Evolutionary conservation across 257 asterid species (phyloP).

Genomic region (Plantago ovata): DNA sequence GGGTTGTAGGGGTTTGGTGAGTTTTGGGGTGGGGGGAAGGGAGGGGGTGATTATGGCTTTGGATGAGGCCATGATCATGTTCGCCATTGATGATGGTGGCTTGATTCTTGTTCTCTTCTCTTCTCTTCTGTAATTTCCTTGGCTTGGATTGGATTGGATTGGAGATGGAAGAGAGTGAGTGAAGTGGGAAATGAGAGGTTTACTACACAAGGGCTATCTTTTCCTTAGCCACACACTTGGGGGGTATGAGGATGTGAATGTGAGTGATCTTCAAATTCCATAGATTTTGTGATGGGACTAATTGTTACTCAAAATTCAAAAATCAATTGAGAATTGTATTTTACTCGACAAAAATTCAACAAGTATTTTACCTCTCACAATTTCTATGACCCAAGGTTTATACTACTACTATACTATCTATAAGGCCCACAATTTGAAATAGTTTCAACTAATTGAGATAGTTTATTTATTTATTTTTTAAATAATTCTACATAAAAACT

Average conservation of each 20-base stretch:
- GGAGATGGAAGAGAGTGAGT: no score
- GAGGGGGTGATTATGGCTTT: constrained; percentile 41
- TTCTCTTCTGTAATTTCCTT: no score
- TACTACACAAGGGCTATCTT: constrained; percentile 39
- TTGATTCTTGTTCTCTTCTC: no score
- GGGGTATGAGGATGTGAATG: constrained; percentile 36
- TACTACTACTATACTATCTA: no score
- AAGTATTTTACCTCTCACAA: neutral
- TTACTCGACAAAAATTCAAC: no score
- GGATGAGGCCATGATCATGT: constrained; percentile 78
- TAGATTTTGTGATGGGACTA: neutral
- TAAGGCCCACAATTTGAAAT: no score
- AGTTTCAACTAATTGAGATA: no score
- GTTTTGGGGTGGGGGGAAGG: constrained; percentile 37
- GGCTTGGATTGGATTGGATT: no score
- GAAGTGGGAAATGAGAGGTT: constrained; percentile 7
- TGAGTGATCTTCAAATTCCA: constrained; percentile 1
- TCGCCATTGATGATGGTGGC: constrained; percentile 49
- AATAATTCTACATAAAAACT: no score
- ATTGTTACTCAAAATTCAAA: constrained; percentile 22
- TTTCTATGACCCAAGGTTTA: neutral
- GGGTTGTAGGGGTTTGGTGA: constrained; percentile 23
- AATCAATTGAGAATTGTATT: neutral
- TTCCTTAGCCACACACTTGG: constrained; percentile 47
- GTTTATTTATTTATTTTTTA: no score